Percentiles rank a stretch among this genome's conserved stretches.
Conservation (phyloP, 148 eudicot species). For the Chenopodium formosanum region DNA sequence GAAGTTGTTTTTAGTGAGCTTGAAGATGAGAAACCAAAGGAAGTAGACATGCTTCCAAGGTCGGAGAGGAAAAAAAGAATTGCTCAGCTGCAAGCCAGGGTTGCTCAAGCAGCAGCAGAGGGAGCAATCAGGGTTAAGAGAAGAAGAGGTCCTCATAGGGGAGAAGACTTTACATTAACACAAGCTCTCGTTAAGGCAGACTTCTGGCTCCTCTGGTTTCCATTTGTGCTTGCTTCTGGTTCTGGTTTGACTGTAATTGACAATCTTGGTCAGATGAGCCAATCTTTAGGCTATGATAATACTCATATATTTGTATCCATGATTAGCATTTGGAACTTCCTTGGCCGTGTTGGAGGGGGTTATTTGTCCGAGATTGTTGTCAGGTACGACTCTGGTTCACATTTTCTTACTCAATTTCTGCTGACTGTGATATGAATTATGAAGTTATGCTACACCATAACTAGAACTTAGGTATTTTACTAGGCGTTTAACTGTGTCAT, state of each 20-base stretch:
- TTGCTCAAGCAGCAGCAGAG: slow-evolving; percentile 90
- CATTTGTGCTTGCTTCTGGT: slow-evolving; percentile 85
- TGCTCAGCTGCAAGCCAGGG: slow-evolving; percentile 60
- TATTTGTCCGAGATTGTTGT: slow-evolving; percentile 84
- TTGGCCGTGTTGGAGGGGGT: slow-evolving; percentile 97
- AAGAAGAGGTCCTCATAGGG: slow-evolving; percentile 82
- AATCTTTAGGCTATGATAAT: slow-evolving; percentile 77
- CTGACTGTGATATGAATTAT: background rate
- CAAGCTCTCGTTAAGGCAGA: slow-evolving; percentile 92
- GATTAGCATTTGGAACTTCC: slow-evolving; percentile 98
- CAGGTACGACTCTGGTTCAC: slow-evolving; percentile 43
- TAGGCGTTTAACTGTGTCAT: background rate
- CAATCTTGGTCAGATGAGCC: slow-evolving; percentile 95
- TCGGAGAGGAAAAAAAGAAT: slow-evolving; percentile 76
- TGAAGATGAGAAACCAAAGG: slow-evolving; percentile 80
- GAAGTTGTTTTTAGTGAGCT: slow-evolving; percentile 80
- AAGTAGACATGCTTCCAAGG: slow-evolving; percentile 61
- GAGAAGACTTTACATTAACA: slow-evolving; percentile 81
- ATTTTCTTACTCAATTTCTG: background rate
- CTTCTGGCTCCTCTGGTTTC: slow-evolving; percentile 86
- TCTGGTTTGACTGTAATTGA: slow-evolving; percentile 97
- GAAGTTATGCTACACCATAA: background rate
- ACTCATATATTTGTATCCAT: slow-evolving; percentile 87
- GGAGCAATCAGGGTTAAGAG: slow-evolving; percentile 89
- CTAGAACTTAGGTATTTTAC: background rate